Evolutionary conservation across 2,329 filamentous ascomycete species (phyloP), one percentile per base, ranked within the genome.

Genomic region (Chrysoporthe deuterocubensis): DNA sequence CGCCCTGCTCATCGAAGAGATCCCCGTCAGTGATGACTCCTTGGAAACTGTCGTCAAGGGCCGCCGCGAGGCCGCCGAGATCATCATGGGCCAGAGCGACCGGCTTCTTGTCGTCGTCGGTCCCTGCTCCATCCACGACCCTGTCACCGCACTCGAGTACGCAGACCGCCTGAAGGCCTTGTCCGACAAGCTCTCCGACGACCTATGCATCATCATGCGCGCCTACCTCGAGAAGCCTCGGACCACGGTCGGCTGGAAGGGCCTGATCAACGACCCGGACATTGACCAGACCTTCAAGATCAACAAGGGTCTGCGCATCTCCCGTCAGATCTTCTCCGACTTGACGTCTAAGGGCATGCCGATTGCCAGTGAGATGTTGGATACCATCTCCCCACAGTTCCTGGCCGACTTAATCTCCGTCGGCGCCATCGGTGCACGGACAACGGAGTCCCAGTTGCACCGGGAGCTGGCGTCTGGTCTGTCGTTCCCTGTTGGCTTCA

Each of bases 211-310:
- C 78, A 90, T 99, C 76, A 99, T 99, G 96, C 93, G 96, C 75
- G 94, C 94, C 77, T 99, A 99, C 87, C 91, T 99, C 63, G 96
- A 99, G 86, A 99, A 99, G 87, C 96, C 96, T 54, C 91, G 96
- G 70, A 99, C 96, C 62, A 99, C 96, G 0, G 94, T 99, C 62
- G 96, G 96, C 78, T 99, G 96, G 96, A 99, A 99, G 84, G 96
- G 96, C 64, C 86, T 99, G 79, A 97, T 99, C 86, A 99, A 99
- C 82, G 96, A 99, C 80, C 96, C 96, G 2, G 94, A 98, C 76
- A 97, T 99, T 78, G 93, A 99, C 80, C 91, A 96, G 79, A 96
- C 91, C 77, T 99, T 92, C 90, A 89, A 97, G 83, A 99, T 99
- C 85, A 99, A 99, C 89, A 98, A 98, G 86, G 96, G 96, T 64